Base-by-base conservation (phyloP, 768 basidiomycete genomes). In the Pleurotus salmoneostramineus region DNA sequence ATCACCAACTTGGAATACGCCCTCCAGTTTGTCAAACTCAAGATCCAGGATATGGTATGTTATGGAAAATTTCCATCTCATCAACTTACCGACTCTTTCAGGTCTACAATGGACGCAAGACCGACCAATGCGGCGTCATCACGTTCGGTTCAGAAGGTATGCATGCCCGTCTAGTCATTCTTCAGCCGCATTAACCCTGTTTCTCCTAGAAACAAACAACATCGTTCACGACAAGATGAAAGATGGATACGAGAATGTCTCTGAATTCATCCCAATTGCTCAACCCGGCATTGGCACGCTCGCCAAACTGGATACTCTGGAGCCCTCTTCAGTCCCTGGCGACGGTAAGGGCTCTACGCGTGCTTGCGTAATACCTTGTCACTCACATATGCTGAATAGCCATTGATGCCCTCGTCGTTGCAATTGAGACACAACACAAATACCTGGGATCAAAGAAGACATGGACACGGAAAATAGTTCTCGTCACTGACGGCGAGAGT, bases 61-160 rank as follows among this genome's bases (percentile, higher is more conserved):
- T 31, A 37, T 27, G 14, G 12, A 5, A n/a, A 12, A 43, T 33
- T 37, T 5, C 14, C 57, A 12, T 12, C 15, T 10, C 6, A 21
- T 51, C 15, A 45, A 4, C 12, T 40, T 17, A 14, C 55, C 50
- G 46, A 54, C 33, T 43, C 48, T 46, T 31, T 14, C 61, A 98
- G 95, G 94, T 98, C 62, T 94, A 87, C 67, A 85, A 90, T 62
- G 91, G 88, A 11, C 80, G 95, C 43, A 97, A 96, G 76, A 98
- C 95, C 7, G 95, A 96, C 66, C 87, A 93, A 66, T 93, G 93
- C 67, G 92, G 93, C n/a, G 83, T 98, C 32, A 80, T 97, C 48
- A 72, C 88, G 2, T 94, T 93, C 65, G 95, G 93, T n/a, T 84
- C 88, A 2, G 85, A 92, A 69, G 83, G 93, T 78, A 31, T 31